A percentile compares a stretch with the other conserved stretches of the same genome.
phyloP scores from a whole-genome alignment of 2,329 filamentous ascomycete genomes.

The Aureobasidium melanogenum region DNA sequence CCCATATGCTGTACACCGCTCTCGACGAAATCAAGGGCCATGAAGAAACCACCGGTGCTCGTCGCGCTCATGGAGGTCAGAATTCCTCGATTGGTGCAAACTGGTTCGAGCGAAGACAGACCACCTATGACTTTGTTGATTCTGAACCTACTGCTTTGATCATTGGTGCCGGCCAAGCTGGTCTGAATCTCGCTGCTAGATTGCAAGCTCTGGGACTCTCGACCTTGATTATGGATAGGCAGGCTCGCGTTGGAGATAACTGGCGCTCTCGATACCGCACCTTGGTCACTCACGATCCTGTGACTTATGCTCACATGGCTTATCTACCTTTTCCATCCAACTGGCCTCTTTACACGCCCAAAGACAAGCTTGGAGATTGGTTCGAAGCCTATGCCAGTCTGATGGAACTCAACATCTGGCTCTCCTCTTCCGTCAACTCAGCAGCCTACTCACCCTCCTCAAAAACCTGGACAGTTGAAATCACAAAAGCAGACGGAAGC shows the following conservation, averaged over 20 bases:
- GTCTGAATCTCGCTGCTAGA: constrained; percentile 26
- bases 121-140: constrained; percentile 22
- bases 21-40: constrained; percentile 46
- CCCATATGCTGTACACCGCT: constrained; percentile 55
- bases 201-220: constrained; percentile 32
- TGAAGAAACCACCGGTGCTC: constrained; percentile 41
- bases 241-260: constrained; percentile 30
- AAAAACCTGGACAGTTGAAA: constrained; percentile 46
- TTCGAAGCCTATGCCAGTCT: constrained; percentile 56
- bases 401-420: constrained; percentile 64
- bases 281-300: constrained; percentile 59
- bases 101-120: constrained; percentile 35
- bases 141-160: constrained; percentile 52
- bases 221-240: constrained; percentile 30
- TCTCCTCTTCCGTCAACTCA: constrained; percentile 39
- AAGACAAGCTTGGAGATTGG: constrained; percentile 62
- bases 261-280: constrained; percentile 33
- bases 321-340: constrained; percentile 55
- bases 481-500: constrained; percentile 34
- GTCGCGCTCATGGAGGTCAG: constrained; percentile 48
- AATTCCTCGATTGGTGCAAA: constrained; percentile 55
- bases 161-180: constrained; percentile 32
- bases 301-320: constrained; percentile 52
- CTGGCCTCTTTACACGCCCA: constrained; percentile 64
- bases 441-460: constrained; percentile 43